A percentile compares a stretch with the other conserved stretches of the same genome.
Conservation (phyloP, 116 monocot species). For the Iris pallida region DNA sequence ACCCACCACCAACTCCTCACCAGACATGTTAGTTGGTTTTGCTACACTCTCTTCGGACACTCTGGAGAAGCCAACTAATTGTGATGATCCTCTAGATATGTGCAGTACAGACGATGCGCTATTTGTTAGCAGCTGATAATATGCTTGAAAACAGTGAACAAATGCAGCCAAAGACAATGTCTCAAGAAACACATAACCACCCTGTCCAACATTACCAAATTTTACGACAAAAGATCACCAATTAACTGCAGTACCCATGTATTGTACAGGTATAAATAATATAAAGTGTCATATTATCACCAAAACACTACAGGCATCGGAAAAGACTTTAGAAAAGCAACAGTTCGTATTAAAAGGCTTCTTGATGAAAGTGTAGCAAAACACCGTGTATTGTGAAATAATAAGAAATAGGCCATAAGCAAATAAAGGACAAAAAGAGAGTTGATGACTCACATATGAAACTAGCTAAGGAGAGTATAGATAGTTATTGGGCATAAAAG, state of each 20-base stretch:
- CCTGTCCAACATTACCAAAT: constrained; percentile 38
- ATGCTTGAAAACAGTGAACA: constrained; percentile 39
- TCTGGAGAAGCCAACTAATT: neutral
- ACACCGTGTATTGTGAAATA: too few species aligned
- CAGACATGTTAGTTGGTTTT: constrained; percentile 9
- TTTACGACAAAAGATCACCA: constrained; percentile 1
- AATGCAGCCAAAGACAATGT: constrained; percentile 53
- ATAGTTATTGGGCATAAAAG: too few species aligned
- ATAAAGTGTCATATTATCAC: too few species aligned
- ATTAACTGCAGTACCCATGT: neutral
- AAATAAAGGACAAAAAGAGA: too few species aligned
- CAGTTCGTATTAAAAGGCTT: too few species aligned
- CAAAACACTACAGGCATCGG: too few species aligned
- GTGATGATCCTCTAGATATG: constrained; percentile 8
- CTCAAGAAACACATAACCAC: constrained; percentile 65
- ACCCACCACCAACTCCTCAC: constrained; percentile 8
- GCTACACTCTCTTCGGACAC: constrained; percentile 11
- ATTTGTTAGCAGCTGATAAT: constrained; percentile 23
- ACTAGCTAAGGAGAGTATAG: too few species aligned
- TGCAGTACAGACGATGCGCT: constrained; percentile 3
- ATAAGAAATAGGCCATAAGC: too few species aligned
- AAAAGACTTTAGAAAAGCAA: too few species aligned
- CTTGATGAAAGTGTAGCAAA: too few species aligned
- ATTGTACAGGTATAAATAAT: too few species aligned
- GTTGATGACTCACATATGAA: too few species aligned